A percentile compares a stretch with the other conserved stretches of the same genome.
Evolutionary conservation across 768 basidiomycete genomes (phyloP).

Genomic region (Cystofilobasidium capitatum): DNA sequence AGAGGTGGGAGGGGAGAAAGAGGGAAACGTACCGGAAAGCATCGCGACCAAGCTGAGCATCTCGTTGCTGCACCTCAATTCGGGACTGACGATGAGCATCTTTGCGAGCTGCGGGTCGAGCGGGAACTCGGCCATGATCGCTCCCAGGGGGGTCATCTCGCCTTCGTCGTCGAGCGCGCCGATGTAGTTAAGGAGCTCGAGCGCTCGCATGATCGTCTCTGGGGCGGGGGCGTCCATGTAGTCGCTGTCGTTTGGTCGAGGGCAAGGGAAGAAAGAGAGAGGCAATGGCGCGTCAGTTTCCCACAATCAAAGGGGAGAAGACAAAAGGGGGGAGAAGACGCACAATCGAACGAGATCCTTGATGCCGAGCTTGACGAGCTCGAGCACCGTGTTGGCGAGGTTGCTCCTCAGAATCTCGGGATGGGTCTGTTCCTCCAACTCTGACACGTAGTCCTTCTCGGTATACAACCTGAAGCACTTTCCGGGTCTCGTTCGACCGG

Average conservation of each 20-base stretch:
- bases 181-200: conserved; percentile 86
- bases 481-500: conserved; percentile 88
- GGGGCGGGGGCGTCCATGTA: conserved; percentile 74
- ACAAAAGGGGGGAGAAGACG: conserved; percentile 72
- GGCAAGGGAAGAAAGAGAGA: neutral
- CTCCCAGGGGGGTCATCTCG: conserved; percentile 72
- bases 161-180: conserved; percentile 91
- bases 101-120: conserved; percentile 97
- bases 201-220: conserved; percentile 91
- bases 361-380: conserved; percentile 87
- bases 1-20: neutral
- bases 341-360: conserved; percentile 78
- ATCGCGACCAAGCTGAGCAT: conserved; percentile 90
- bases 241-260: conserved; percentile 32
- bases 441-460: conserved; percentile 90
- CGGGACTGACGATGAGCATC: conserved; percentile 85
- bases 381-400: conserved; percentile 82
- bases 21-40: conserved; percentile 64
- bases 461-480: conserved; percentile 97
- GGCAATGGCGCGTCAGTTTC: conserved; percentile 17
- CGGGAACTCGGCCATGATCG: conserved; percentile 95
- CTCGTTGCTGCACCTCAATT: conserved; percentile 93
- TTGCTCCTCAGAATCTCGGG: conserved; percentile 93
- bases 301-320: conserved; percentile 64
- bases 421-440: conserved; percentile 93